Conservation (phyloP, 2,329 filamentous ascomycete genomes). For the Knufia petricola region DNA sequence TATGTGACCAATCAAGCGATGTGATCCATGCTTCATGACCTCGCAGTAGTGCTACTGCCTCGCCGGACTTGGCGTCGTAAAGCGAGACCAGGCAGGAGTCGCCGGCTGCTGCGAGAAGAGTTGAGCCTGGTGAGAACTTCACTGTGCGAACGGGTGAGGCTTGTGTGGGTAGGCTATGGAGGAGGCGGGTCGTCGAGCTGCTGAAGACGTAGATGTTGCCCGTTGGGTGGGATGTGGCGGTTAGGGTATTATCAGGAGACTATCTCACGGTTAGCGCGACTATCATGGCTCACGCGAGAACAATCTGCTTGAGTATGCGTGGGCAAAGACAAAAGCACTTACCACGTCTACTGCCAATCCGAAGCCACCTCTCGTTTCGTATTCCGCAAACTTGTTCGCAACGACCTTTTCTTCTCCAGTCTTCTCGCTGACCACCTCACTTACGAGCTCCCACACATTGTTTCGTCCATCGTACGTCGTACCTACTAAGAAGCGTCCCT, state of each 20-base stretch:
- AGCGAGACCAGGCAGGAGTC: constrained; percentile 81
- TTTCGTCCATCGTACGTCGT: constrained; percentile 82
- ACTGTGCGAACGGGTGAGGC: constrained; percentile 78
- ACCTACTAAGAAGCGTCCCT: constrained; percentile 75
- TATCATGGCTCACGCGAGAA: no score
- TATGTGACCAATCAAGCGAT: constrained; percentile 84
- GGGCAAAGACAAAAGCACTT: constrained; percentile 19
- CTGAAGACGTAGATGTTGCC: constrained; percentile 91
- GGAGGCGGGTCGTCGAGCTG: constrained; percentile 74
- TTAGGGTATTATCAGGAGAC: constrained; percentile 68
- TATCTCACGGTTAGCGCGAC: constrained; percentile 23
- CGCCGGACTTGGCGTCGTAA: constrained; percentile 85
- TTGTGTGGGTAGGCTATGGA: constrained; percentile 75
- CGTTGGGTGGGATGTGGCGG: constrained; percentile 86
- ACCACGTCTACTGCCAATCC: constrained; percentile 77
- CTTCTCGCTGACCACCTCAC: not conserved
- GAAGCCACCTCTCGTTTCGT: constrained; percentile 89
- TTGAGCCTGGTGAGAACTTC: constrained; percentile 77
- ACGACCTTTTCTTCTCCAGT: constrained; percentile 41
- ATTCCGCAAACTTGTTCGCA: constrained; percentile 61
- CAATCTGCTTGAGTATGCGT: no score
- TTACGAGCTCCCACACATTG: constrained; percentile 68
- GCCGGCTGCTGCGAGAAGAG: constrained; percentile 77
- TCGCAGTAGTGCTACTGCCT: constrained; percentile 76
- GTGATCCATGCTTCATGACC: constrained; percentile 83